Base-by-base conservation (phyloP, 768 basidiomycete genomes). In the Clavulina sp. region DNA sequence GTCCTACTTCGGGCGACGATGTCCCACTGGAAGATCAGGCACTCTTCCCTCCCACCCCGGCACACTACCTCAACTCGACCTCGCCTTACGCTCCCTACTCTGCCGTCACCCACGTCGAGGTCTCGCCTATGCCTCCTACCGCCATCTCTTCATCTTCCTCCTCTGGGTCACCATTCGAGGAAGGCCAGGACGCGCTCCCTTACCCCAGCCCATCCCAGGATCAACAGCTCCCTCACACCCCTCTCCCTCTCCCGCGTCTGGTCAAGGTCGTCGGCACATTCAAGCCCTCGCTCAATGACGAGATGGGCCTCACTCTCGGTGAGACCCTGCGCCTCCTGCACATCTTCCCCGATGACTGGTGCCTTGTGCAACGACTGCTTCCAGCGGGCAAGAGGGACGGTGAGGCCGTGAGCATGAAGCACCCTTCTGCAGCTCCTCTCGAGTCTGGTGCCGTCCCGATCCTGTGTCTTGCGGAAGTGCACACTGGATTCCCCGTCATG, bases 371-470 rank as follows among this genome's bases (percentile, higher is more conserved):
- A 31, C 23, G 53, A 50, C 30, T 54, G 28, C 28, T 32, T 24
- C 36, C 36, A 13, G 13, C 36, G 13, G 21, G 21, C 13, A 13
- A 13, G 13, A 21, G 36, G 21, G 36, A 38, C 21, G 21, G 21
- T 38, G 36, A 38, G 36, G 21, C 13, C 13, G 13, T 13, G 36
- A 21, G 13, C 13, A 38, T 38, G 36, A n/a, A n/a, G n/a, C n/a
- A n/a, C n/a, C n/a, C n/a, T n/a, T 49, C 47, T 18, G 52, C 47
- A 21, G 52, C 48, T 28, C 47, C 47, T 2, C 32, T 43, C 6
- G 50, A 54, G 36, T 44, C 30, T 23, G 53, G 53, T 26, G 53
- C 49, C 26, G 53, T 54, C 19, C 53, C 53, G 26, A n/a, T 53
- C 28, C 48, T 50, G 24, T 54, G 53, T 31, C 41, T 54, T 41